A percentile compares a stretch with the other conserved stretches of the same genome.
Conservation (phyloP, 176 grass and related monocot genomes). For the Rhynchospora breviuscula region DNA sequence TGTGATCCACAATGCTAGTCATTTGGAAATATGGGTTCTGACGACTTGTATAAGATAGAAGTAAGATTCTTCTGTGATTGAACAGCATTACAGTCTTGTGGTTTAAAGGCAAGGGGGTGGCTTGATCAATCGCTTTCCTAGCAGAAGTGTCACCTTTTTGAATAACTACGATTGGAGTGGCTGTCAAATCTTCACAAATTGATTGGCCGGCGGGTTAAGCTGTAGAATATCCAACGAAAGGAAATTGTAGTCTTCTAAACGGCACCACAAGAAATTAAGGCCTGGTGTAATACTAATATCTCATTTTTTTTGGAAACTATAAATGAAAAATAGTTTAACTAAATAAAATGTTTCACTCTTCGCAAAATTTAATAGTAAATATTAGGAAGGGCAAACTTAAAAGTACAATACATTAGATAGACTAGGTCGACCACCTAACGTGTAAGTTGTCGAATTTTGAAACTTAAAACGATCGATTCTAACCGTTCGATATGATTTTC, state of each 20-base stretch:
- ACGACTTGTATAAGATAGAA: background rate
- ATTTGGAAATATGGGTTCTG: background rate
- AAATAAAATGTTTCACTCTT: too few species aligned
- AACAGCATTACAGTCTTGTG: conserved; percentile 6
- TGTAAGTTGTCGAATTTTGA: too few species aligned
- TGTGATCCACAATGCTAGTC: background rate
- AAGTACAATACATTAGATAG: too few species aligned
- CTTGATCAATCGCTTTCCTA: background rate
- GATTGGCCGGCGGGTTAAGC: background rate
- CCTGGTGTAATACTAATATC: too few species aligned
- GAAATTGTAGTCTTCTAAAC: too few species aligned
- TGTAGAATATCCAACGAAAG: background rate
- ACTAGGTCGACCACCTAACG: too few species aligned
- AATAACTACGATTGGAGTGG: background rate
- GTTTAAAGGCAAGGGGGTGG: background rate
- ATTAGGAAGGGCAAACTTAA: too few species aligned
- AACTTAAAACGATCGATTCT: too few species aligned
- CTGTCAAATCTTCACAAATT: background rate
- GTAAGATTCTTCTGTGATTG: conserved; percentile 13
- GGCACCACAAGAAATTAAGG: background rate
- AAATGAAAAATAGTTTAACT: too few species aligned
- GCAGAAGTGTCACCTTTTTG: background rate
- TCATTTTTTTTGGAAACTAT: too few species aligned
- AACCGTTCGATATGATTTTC: too few species aligned
- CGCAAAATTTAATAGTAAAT: too few species aligned